Evolutionary conservation across 2,329 filamentous ascomycete species (phyloP), one percentile per base, ranked within the genome.

Genomic region (Xylariaceae sp.): DNA sequence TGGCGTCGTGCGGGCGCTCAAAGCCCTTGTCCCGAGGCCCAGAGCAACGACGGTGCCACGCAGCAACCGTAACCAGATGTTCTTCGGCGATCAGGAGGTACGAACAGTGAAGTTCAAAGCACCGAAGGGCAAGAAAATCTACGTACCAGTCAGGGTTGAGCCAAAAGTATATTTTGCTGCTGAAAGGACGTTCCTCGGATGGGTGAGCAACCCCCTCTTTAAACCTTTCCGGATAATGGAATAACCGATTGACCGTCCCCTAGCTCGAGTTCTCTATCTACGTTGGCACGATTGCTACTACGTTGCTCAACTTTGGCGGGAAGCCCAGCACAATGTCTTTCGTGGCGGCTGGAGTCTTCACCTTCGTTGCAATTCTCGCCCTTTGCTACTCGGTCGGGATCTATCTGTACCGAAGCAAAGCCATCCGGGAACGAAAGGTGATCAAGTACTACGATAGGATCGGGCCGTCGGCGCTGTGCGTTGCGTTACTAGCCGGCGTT

Each of bases 91-190:
- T 34, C 64, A 73, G 54, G 53, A 80, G 65, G 71, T 81, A 17
- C 70, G 74, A 47, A 69, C 62, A 19, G 76, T 71, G 60, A 71
- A 66, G 51, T 78, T 88, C 67, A 82, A 79, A 59, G 85, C 85
- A 7, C 85, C 85, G 9, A 81, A 78, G 60, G 85, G 85, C 38
- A 90, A 89, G 77, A 86, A 86, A 62, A 97, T 98, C 43, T 90
- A 97, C 56, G 92, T 98, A 16, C 90, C 90, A 11, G 83, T 97
- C 39, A 81, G 92, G 34, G 89, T 98, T 23, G 92, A 98, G 64
- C 92, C 92, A 23, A 98, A 98, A 67, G 92, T 98, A 35, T 95
- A 88, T 63, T 95, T 98, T 59, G 92, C 92, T 15, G 89, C 88
- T 1, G 92, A 98, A 65, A 79, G 92, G 49, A 98, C 92, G 1